Percentiles rank a stretch among this genome's conserved stretches.
These are phyloP conservation scores for Chalciporus pseudorubinellus DNA, from an alignment of 768 basidiomycete genomes.

Conservation along the genomic window DNA sequence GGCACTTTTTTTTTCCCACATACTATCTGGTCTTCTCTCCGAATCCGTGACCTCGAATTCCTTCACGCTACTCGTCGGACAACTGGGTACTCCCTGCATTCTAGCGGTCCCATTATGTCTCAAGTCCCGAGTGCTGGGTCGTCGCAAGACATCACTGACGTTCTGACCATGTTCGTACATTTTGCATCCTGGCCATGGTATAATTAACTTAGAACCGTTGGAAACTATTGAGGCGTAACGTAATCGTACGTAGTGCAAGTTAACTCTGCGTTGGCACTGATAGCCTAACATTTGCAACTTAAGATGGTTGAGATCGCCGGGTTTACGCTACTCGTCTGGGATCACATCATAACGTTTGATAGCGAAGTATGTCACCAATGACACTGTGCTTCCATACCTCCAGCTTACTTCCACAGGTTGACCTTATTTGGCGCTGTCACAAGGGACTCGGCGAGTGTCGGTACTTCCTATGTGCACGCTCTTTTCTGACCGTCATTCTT, in stretches of 20 bases:
- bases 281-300: slow-evolving; percentile 4
- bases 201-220: too few relatives aligned
- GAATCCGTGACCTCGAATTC: too few relatives aligned
- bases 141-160: too few relatives aligned
- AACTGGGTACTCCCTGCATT: too few relatives aligned
- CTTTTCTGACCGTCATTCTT: background rate
- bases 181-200: too few relatives aligned
- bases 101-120: too few relatives aligned
- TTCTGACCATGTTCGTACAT: too few relatives aligned
- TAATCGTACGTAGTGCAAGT: slow-evolving; percentile 7
- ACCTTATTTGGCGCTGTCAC: slow-evolving; percentile 37
- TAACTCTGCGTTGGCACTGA: background rate
- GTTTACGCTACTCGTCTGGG: slow-evolving; percentile 51
- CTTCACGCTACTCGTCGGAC: too few relatives aligned
- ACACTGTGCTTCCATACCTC: background rate
- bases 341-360: slow-evolving; percentile 38
- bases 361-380: slow-evolving; percentile 32
- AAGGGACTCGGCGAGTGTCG: slow-evolving; percentile 35
- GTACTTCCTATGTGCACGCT: background rate
- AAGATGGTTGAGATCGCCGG: slow-evolving; percentile 55
- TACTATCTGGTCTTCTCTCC: too few relatives aligned
- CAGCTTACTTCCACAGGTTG: slow-evolving; percentile 23
- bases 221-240: background rate
- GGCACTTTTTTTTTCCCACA: too few relatives aligned
- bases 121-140: too few relatives aligned